Evolutionary conservation across 192 early-diverging fungal species (phyloP).

Genomic region (Coemansia sp.): DNA sequence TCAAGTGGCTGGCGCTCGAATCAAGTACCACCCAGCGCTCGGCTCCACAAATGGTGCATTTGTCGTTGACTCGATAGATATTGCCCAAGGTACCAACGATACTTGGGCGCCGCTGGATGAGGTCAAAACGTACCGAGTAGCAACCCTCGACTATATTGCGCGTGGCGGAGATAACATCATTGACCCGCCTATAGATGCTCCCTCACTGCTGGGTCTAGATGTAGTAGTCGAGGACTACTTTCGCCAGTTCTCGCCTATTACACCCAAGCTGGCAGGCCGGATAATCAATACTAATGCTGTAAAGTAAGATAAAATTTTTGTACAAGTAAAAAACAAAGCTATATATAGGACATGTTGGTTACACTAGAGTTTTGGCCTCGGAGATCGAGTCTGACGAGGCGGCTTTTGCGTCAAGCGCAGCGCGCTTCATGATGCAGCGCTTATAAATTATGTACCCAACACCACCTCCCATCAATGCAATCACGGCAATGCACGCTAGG

Average conservation of each 20-base stretch:
- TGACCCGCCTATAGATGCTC: constrained; percentile 20
- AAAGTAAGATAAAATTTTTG: neutral
- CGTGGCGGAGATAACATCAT: constrained; percentile 65
- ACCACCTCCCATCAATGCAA: neutral
- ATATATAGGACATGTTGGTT: neutral
- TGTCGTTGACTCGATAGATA: constrained; percentile 21
- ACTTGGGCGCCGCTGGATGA: constrained; percentile 41
- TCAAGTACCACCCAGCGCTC: constrained; percentile 19
- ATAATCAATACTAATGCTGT: neutral
- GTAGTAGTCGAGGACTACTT: constrained; percentile 50
- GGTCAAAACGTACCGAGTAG: constrained; percentile 51
- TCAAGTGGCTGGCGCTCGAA: constrained; percentile 60
- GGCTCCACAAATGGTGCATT: constrained; percentile 1
- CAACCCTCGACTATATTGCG: constrained; percentile 63
- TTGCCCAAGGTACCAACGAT: constrained; percentile 17
- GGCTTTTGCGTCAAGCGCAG: neutral
- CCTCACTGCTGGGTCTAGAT: constrained; percentile 26
- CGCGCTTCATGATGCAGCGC: neutral
- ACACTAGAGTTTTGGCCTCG: constrained; percentile 8
- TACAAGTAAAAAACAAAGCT: neutral
- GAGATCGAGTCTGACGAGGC: neutral
- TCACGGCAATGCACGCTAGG: neutral
- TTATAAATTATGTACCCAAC: neutral
- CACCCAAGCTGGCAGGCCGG: neutral
- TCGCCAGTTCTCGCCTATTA: constrained; percentile 15